These are phyloP conservation scores for Solanum neorickii DNA, from an alignment of 257 asterid species.

Conservation along the genomic window DNA sequence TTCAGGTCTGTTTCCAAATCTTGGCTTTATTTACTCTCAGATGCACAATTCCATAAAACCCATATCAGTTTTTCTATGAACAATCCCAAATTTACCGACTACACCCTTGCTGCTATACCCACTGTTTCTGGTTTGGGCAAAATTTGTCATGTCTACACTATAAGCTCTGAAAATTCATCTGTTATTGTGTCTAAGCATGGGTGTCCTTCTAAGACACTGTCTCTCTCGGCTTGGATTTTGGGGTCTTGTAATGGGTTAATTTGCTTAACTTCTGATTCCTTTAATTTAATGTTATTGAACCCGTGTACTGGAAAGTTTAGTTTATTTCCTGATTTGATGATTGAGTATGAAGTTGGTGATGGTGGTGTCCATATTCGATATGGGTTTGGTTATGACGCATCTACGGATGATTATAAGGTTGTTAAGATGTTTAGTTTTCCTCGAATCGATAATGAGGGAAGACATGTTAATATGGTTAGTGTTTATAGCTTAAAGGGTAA, in stretches of 20 bases:
- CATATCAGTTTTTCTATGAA: conserved; percentile 11
- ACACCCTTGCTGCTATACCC: neutral
- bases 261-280: conserved; percentile 13
- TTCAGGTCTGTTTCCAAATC: conserved; percentile 2
- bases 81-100: neutral
- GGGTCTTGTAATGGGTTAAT: conserved; percentile 51
- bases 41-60: conserved; percentile 19
- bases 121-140: neutral
- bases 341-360: neutral
- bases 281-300: conserved; percentile 28
- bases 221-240: conserved; percentile 5
- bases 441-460: neutral
- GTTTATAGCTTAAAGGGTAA: conserved; percentile 9
- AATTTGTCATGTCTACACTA: conserved; percentile 16
- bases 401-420: conserved; percentile 25
- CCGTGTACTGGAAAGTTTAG: conserved; percentile 28
- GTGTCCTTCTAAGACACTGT: neutral
- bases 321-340: conserved; percentile 23
- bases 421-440: neutral
- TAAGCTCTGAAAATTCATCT: neutral
- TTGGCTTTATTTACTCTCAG: neutral
- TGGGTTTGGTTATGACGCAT: conserved; percentile 28
- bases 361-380: neutral
- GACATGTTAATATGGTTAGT: neutral
- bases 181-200: neutral